phyloP scores from a whole-genome alignment of 2,329 filamentous ascomycete species.

The Juglanconis juglandina region DNA sequence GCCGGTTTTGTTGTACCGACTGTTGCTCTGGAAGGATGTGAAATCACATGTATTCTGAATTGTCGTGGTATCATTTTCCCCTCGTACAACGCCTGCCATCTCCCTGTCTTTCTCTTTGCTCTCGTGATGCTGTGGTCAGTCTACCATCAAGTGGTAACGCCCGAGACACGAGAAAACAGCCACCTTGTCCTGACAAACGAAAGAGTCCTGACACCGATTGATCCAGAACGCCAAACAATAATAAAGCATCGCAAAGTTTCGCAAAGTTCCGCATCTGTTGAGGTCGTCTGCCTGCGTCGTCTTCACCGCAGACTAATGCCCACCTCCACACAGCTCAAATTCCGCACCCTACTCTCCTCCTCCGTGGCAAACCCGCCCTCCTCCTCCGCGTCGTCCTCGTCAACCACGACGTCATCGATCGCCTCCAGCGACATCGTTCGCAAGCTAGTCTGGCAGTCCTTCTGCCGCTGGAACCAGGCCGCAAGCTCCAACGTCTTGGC shows the following conservation, averaged over 20 bases:
- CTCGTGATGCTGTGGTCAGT: not conserved
- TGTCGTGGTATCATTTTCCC: not conserved
- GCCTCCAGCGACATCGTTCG: constrained; percentile 61
- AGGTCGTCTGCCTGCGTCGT: not conserved
- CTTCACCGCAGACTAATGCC: constrained; percentile 43
- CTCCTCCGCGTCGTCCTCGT: constrained; percentile 28
- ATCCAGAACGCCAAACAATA: not conserved
- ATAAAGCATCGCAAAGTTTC: not conserved
- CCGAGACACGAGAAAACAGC: not conserved
- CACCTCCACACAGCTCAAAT: constrained; percentile 50
- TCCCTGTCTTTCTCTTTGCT: not conserved
- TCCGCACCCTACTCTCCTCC: constrained; percentile 41
- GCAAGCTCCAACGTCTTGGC: constrained; percentile 60
- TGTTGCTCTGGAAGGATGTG: not conserved
- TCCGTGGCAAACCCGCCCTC: constrained; percentile 23
- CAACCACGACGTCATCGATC: constrained; percentile 61
- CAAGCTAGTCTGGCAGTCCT: constrained; percentile 55
- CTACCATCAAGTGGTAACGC: not conserved
- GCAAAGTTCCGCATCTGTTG: not conserved
- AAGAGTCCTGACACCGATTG: not conserved
- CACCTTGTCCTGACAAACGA: not conserved
- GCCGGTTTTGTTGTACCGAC: too few species aligned
- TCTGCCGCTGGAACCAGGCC: constrained; percentile 61
- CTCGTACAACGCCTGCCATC: not conserved
- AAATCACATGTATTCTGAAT: not conserved